Base-by-base conservation (phyloP, 495 filamentous ascomycete species). In the Podospora comata region DNA sequence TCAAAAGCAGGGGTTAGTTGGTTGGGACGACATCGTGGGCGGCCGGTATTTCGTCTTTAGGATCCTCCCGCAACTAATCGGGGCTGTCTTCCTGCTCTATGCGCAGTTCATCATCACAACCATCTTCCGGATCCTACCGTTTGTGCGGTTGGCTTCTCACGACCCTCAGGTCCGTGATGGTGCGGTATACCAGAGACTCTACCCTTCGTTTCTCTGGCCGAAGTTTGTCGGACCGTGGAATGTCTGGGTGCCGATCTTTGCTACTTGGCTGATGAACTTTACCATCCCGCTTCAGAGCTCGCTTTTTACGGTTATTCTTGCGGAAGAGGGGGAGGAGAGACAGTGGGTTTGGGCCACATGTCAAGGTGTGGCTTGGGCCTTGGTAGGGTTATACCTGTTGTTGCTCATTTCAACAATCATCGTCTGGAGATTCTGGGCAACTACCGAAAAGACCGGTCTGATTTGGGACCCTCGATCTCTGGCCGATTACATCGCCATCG, bases 401-500 rank as follows among this genome's bases (percentile, higher is more conserved):
- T 73, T 93, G 67, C 72, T 88, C 4, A 72, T 88, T 55, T 89
- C 87, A 4, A 76, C 89, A 3, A 65, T 85, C 32, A 70, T 82
- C 19, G 68, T 91, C 6, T 74, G 90, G 20, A 69, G 79, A 16
- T 79, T 77, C 64, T 80, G 83, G 75, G 84, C 79, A 60, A 73
- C 86, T 39, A 62, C 84, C 19, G 78, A 84, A 27, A 80, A 79
- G 39, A 92, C 92, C 0, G 93, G 93, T 2, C 78, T 97, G 71
- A 87, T 89, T 76, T 97, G 93, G 93, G 92, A 94, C 75, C 86
- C 91, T 2, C 79, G 87, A n/a, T 92, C 88, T 16, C 78, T 96
- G 26, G 93, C 91, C 11, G 93, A 96, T 74, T 76, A 95, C 28
- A 82, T 92, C 59, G 85, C 88, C 4, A 79, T 96, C 11, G 84